Conservation (phyloP, 2,329 filamentous ascomycete species). For the Pseudogymnoascus sp. region DNA sequence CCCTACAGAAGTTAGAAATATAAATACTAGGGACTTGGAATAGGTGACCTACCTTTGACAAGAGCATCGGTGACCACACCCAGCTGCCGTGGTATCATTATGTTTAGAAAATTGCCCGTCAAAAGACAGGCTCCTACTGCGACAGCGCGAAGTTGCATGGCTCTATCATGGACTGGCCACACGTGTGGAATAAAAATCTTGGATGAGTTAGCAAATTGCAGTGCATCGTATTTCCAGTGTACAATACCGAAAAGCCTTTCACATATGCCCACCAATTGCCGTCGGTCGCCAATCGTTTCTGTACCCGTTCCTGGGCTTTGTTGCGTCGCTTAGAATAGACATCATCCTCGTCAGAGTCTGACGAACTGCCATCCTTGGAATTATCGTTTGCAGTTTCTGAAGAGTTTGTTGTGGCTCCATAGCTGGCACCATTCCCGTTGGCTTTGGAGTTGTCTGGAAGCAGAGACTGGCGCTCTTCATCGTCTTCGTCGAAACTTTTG, state of each 20-base stretch:
- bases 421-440: constrained; percentile 18
- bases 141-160: constrained; percentile 58
- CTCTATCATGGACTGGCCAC: constrained; percentile 60
- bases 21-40: constrained; percentile 2
- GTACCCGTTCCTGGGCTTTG: constrained; percentile 47
- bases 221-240: background rate
- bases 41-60: constrained; percentile 32
- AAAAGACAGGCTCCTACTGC: constrained; percentile 61
- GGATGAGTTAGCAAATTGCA: constrained; percentile 7
- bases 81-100: constrained; percentile 72
- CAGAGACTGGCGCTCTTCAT: constrained; percentile 51
- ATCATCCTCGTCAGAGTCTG: constrained; percentile 21
- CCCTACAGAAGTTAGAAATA: constrained; percentile 17
- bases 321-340: constrained; percentile 42
- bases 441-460: constrained; percentile 36
- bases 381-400: constrained; percentile 9
- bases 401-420: constrained; percentile 3
- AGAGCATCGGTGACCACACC: constrained; percentile 70
- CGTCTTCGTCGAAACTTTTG: constrained; percentile 29
- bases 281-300: constrained; percentile 61
- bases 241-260: constrained; percentile 55
- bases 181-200: constrained; percentile 70
- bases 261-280: constrained; percentile 72
- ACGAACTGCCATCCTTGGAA: constrained; percentile 11
- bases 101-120: constrained; percentile 61